Percentiles rank a stretch among this genome's conserved stretches.
Conservation (phyloP, 148 eudicot genomes). For the Vaccinium darrowii region DNA sequence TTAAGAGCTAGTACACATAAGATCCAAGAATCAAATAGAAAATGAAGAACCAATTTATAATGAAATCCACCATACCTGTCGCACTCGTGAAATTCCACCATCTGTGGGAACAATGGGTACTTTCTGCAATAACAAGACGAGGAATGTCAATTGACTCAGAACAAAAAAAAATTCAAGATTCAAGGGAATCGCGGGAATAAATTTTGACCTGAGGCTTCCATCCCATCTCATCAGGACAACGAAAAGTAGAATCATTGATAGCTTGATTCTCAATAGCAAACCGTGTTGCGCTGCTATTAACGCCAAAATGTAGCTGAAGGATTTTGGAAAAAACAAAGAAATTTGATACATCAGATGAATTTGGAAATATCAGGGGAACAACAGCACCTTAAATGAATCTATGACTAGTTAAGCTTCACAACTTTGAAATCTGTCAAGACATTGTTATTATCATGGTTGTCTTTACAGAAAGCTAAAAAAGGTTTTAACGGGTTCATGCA, state of each 20-base stretch:
- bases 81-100: conserved; percentile 75
- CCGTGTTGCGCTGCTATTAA: conserved; percentile 75
- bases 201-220: conserved; percentile 92
- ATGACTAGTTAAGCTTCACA: background rate
- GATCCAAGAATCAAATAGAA: background rate
- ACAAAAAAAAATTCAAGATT: conserved; percentile 55
- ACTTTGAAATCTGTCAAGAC: background rate
- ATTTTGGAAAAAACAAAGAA: background rate
- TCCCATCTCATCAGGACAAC: conserved; percentile 98
- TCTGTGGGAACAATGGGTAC: conserved; percentile 81
- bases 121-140: conserved; percentile 55
- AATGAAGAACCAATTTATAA: background rate
- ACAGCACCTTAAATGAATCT: background rate
- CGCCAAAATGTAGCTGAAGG: conserved; percentile 89
- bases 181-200: conserved; percentile 39
- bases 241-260: conserved; percentile 90
- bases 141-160: conserved; percentile 14
- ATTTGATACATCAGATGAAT: background rate
- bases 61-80: conserved; percentile 55
- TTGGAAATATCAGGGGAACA: background rate
- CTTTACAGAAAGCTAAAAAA: background rate
- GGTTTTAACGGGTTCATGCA: background rate
- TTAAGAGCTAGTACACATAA: no score
- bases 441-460: background rate
- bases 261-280: conserved; percentile 94